Evolutionary conservation across 495 filamentous ascomycete species (phyloP).

Genomic region (Annulohypoxylon bovei): DNA sequence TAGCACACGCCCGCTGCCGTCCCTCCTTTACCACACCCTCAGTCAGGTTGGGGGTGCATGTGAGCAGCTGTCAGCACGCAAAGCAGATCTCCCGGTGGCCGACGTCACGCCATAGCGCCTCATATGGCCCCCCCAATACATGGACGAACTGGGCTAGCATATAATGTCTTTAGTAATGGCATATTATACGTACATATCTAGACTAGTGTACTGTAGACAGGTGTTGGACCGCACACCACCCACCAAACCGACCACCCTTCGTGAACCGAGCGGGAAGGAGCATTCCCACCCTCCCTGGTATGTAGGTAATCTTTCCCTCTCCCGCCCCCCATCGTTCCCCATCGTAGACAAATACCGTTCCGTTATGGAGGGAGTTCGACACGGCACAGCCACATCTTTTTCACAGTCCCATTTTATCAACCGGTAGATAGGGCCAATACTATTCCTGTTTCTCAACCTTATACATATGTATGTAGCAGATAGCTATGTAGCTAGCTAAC

Average conservation of each 20-base stretch:
- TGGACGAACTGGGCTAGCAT: conserved; percentile 13
- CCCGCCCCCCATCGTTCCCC: conserved; percentile 27
- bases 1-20: conserved; percentile 14
- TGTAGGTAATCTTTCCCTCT: conserved; percentile 16
- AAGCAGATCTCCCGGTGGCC: conserved; percentile 42
- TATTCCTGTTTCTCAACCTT: too few species aligned
- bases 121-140: conserved; percentile 15
- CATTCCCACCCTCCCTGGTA: conserved; percentile 20
- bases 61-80: conserved; percentile 44
- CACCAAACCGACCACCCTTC: conserved; percentile 12
- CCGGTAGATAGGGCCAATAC: conserved; percentile 25
- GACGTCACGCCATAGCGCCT: conserved; percentile 43
- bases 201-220: not conserved
- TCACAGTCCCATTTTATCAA: conserved; percentile 36
- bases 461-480: too few species aligned
- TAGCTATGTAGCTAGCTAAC: conserved; percentile 14
- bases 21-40: conserved; percentile 30
- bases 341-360: conserved; percentile 32
- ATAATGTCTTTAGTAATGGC: conserved; percentile 7
- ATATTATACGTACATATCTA: conserved; percentile 15
- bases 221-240: conserved; percentile 9
- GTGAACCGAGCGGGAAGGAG: conserved; percentile 37
- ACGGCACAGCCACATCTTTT: conserved; percentile 42
- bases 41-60: conserved; percentile 31
- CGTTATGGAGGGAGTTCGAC: conserved; percentile 30